phyloP scores from a whole-genome alignment of 208 protist genomes.

The Crithidia expoeki region DNA sequence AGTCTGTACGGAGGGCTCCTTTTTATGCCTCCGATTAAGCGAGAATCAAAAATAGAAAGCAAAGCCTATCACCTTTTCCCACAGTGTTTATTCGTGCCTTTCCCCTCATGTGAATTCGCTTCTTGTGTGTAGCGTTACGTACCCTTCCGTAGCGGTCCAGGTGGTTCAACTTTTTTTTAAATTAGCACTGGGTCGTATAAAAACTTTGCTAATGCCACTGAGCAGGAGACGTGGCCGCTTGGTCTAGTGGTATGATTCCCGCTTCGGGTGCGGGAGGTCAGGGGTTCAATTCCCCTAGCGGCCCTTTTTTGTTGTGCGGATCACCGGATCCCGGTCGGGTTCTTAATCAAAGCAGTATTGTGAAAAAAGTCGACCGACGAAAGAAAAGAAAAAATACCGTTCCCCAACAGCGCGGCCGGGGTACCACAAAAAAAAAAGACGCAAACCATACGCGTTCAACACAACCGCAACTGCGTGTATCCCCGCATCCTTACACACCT shows the following conservation, averaged over 20 bases:
- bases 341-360: too few relatives aligned
- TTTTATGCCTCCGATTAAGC: too few relatives aligned
- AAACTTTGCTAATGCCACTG: too few relatives aligned
- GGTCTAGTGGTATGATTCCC: slow-evolving; percentile 91
- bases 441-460: not conserved
- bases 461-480: not conserved
- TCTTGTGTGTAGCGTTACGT: not conserved
- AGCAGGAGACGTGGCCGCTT: slow-evolving; percentile 51
- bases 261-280: slow-evolving; percentile 89
- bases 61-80: too few relatives aligned
- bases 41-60: too few relatives aligned
- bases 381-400: too few relatives aligned
- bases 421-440: not conserved
- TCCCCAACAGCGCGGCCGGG: not conserved
- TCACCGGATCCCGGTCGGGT: too few relatives aligned
- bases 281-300: slow-evolving; percentile 89
- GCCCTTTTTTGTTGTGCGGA: slow-evolving; percentile 47
- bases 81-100: not conserved
- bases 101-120: not conserved
- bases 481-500: too few relatives aligned
- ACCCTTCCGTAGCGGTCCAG: too few relatives aligned
- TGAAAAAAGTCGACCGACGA: too few relatives aligned
- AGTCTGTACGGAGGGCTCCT: too few relatives aligned
- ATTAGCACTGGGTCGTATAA: too few relatives aligned
- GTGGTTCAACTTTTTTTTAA: not conserved